Percentiles rank a stretch among this genome's conserved stretches.
Conservation (phyloP, 495 filamentous ascomycete species). For the Pseudevernia furfuracea region DNA sequence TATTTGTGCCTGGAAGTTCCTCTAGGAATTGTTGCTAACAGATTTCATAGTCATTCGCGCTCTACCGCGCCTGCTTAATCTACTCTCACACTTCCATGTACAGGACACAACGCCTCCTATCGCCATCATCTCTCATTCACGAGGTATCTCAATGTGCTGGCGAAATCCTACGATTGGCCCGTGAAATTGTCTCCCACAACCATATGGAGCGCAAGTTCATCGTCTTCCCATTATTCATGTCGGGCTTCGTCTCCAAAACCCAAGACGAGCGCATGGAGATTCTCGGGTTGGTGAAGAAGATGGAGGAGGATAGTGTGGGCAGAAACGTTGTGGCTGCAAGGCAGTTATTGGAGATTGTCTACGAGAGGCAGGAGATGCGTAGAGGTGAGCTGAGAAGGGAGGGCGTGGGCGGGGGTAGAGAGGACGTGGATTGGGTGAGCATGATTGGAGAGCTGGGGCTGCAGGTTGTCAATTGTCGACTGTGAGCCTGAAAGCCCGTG, state of each 20-base stretch:
- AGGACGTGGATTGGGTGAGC: constrained; percentile 25
- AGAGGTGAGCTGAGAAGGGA: constrained; percentile 4
- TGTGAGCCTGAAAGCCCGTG: constrained; percentile 5
- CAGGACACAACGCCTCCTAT: constrained; percentile 38
- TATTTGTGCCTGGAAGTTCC: not conserved
- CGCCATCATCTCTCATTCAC: constrained; percentile 30
- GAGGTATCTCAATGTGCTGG: constrained; percentile 39
- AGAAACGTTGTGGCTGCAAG: constrained; percentile 41
- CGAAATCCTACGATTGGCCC: constrained; percentile 41
- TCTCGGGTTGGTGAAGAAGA: constrained; percentile 41
- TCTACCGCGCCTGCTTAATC: constrained; percentile 45
- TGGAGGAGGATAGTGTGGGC: constrained; percentile 47
- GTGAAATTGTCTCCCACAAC: constrained; percentile 27
- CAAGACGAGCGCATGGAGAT: constrained; percentile 42
- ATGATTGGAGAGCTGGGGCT: constrained; percentile 24
- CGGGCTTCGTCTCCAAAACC: constrained; percentile 40
- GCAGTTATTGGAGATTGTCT: constrained; percentile 44
- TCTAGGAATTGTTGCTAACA: not conserved
- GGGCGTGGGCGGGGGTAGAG: not conserved
- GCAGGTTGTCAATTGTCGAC: constrained; percentile 24
- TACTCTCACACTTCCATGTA: constrained; percentile 47
- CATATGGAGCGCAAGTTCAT: constrained; percentile 41
- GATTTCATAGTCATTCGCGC: constrained; percentile 34
- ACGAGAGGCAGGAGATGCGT: constrained; percentile 37
- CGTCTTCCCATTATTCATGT: constrained; percentile 52